These are phyloP conservation scores for Wickerhamiella cacticola DNA, from an alignment of 805 yeast genomes.

Conservation along the genomic window DNA sequence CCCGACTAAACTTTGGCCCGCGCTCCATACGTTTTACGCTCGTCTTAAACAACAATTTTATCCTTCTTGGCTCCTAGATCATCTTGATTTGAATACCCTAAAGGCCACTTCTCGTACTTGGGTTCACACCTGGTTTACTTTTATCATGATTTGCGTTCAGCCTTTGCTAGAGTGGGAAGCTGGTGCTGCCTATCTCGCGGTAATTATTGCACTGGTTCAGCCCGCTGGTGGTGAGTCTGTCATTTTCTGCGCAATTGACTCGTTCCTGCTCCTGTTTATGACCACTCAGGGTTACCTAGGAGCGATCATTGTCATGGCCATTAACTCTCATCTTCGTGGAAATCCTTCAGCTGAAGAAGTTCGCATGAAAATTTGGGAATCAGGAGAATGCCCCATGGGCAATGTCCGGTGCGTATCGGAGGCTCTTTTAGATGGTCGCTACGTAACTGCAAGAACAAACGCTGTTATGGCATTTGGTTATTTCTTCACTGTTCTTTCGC, in stretches of 20 bases:
- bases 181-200: slow-evolving; percentile 21
- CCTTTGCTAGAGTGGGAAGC: slow-evolving; percentile 23
- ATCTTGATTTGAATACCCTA: slow-evolving; percentile 22
- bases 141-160: slow-evolving; percentile 19
- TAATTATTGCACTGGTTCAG: slow-evolving; percentile 21
- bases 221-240: slow-evolving; percentile 24
- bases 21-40: background rate
- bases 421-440: slow-evolving; percentile 21
- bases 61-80: slow-evolving; percentile 20
- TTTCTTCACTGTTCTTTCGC: slow-evolving; percentile 17
- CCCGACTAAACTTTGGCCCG: background rate
- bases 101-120: slow-evolving; percentile 22
- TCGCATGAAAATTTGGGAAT: slow-evolving; percentile 11
- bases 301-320: slow-evolving; percentile 22
- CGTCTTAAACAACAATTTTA: background rate
- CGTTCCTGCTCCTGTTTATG: slow-evolving; percentile 15
- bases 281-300: slow-evolving; percentile 17
- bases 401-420: slow-evolving; percentile 18
- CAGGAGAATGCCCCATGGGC: slow-evolving; percentile 21
- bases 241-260: slow-evolving; percentile 16
- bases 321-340: slow-evolving; percentile 22
- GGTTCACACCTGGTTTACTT: slow-evolving; percentile 22
- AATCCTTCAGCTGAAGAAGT: slow-evolving; percentile 16
- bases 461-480: slow-evolving; percentile 22
- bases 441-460: slow-evolving; percentile 17